Evolutionary conservation across 768 basidiomycete species (phyloP).

Genomic region (Russula griseocarnosa): DNA sequence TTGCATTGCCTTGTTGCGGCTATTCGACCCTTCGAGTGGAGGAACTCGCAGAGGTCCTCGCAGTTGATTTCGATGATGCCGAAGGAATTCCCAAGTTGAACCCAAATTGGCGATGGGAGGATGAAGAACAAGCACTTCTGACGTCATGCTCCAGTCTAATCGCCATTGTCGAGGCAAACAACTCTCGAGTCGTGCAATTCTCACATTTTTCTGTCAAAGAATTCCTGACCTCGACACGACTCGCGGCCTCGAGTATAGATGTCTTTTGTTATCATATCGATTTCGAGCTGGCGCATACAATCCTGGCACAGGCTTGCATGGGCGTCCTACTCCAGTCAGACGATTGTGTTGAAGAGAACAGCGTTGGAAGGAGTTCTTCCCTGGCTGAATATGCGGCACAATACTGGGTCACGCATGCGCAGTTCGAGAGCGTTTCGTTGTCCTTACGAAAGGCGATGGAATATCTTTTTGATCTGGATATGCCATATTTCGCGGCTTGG

Average conservation of each 20-base stretch:
- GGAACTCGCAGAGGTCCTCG: background rate
- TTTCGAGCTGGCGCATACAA: background rate
- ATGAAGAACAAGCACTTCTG: constrained; percentile 1
- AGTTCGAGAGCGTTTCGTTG: background rate
- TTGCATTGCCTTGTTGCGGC: background rate
- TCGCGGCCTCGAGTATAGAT: background rate
- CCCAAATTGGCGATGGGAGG: background rate
- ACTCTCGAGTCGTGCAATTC: background rate
- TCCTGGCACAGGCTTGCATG: background rate
- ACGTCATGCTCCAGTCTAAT: constrained; percentile 2
- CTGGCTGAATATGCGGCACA: background rate
- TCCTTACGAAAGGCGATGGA: background rate
- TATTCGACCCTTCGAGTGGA: background rate
- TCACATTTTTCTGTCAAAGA: background rate
- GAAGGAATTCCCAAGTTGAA: constrained; percentile 1
- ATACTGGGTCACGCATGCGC: background rate
- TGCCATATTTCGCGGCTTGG: background rate
- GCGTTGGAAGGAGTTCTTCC: background rate
- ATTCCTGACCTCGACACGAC: background rate
- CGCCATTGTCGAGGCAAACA: background rate
- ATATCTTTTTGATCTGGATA: background rate
- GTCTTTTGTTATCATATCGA: background rate
- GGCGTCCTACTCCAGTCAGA: background rate
- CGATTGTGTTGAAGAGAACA: background rate
- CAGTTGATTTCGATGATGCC: background rate